Percentiles rank a stretch among this genome's conserved stretches.
phyloP scores from a whole-genome alignment of 805 yeast genomes.

The Wickerhamiella spandovensis region DNA sequence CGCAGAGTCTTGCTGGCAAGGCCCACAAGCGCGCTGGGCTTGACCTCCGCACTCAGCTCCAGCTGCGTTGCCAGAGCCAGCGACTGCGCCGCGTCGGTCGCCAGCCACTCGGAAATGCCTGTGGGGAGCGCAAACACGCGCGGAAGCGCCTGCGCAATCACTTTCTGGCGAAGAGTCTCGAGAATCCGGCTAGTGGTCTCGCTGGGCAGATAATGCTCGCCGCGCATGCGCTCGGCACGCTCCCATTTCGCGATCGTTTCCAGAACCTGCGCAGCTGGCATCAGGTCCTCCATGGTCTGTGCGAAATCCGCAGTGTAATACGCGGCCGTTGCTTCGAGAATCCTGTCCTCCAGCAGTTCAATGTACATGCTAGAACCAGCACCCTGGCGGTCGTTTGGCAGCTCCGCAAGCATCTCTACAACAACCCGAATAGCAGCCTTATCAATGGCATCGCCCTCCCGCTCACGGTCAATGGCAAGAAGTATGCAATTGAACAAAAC shows the following conservation, averaged over 20 bases:
- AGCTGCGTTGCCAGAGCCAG: slow-evolving; percentile 11
- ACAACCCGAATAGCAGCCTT: slow-evolving; percentile 3
- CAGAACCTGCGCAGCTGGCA: neutral
- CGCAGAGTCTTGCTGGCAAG: slow-evolving; percentile 2
- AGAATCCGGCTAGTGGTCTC: slow-evolving; percentile 6
- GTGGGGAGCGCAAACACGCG: slow-evolving; percentile 5
- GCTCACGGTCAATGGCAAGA: slow-evolving; percentile 7
- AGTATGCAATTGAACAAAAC: slow-evolving; percentile 3
- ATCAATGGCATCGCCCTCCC: slow-evolving; percentile 9
- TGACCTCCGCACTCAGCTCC: slow-evolving; percentile 5
- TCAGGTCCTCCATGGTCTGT: neutral
- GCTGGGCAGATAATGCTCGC: slow-evolving; percentile 9
- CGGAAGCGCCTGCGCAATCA: slow-evolving; percentile 8
- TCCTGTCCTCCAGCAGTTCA: slow-evolving; percentile 1
- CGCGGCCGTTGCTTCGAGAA: slow-evolving; percentile 1
- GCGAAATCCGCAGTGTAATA: slow-evolving; percentile 3
- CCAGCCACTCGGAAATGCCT: slow-evolving; percentile 14
- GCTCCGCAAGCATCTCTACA: slow-evolving; percentile 9
- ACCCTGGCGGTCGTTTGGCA: slow-evolving; percentile 9
- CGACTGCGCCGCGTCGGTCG: neutral
- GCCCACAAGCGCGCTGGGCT: slow-evolving; percentile 5
- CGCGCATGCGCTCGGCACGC: slow-evolving; percentile 5
- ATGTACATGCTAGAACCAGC: slow-evolving; percentile 11
- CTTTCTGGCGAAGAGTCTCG: slow-evolving; percentile 3
- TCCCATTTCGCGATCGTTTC: slow-evolving; percentile 8